A percentile compares a stretch with the other conserved stretches of the same genome.
Conservation (phyloP, 2,329 filamentous ascomycete genomes). For the Pseudocercospora fuligena region DNA sequence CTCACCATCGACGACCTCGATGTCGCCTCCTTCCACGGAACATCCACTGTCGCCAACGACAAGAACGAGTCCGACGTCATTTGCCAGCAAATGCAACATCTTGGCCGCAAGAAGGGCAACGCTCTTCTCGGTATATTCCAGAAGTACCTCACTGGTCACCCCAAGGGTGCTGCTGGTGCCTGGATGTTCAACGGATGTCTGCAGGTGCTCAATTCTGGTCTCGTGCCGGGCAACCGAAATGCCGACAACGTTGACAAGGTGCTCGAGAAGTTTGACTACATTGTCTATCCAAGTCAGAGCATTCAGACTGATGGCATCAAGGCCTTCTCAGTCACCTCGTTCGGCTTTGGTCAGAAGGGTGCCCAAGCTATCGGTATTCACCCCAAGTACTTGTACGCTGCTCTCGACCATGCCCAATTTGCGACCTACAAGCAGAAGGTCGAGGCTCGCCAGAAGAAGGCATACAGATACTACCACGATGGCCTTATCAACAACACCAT, state of each 20-base stretch:
- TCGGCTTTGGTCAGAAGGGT: slow-evolving; percentile 99
- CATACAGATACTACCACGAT: slow-evolving; percentile 98
- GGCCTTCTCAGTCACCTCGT: slow-evolving; percentile 97
- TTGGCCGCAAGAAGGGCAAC: slow-evolving; percentile 95
- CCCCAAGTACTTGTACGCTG: slow-evolving; percentile 91
- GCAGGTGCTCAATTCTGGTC: slow-evolving; percentile 89
- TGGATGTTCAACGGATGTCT: slow-evolving; percentile 99
- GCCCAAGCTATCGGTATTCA: slow-evolving; percentile 97
- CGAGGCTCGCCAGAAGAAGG: slow-evolving; percentile 93
- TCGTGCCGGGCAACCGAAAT: slow-evolving; percentile 96
- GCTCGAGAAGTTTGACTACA: slow-evolving; percentile 98
- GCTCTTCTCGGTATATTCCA: slow-evolving; percentile 97
- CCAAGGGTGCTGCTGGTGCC: slow-evolving; percentile 97
- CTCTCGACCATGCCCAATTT: slow-evolving; percentile 87
- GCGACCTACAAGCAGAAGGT: slow-evolving; percentile 84
- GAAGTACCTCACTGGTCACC: slow-evolving; percentile 97
- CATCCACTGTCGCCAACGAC: slow-evolving; percentile 97
- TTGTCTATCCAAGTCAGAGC: slow-evolving; percentile 91
- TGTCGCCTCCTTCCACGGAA: slow-evolving; percentile 98
- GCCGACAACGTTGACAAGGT: slow-evolving; percentile 95
- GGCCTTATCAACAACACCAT: slow-evolving; percentile 97
- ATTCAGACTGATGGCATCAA: slow-evolving; percentile 98
- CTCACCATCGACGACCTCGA: slow-evolving; percentile 94
- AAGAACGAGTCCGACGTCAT: slow-evolving; percentile 99
- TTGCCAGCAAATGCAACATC: slow-evolving; percentile 92